phyloP scores from a whole-genome alignment of 768 basidiomycete genomes.

The Tulasnella sp. region DNA sequence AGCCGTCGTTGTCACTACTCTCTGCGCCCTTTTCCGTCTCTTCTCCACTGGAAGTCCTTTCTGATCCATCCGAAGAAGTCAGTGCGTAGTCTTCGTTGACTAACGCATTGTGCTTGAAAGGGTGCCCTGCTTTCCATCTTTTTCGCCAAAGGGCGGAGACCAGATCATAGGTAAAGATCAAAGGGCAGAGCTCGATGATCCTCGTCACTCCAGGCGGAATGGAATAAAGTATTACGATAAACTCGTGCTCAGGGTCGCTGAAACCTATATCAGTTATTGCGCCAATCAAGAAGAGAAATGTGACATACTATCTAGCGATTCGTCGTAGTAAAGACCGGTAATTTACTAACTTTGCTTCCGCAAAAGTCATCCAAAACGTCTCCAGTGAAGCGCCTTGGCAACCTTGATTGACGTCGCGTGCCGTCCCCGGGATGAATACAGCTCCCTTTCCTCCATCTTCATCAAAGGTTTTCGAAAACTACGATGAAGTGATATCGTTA shows the following conservation, averaged over 20 bases:
- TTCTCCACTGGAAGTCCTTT: too few relatives aligned
- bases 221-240: constrained; percentile 5
- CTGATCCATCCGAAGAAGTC: too few relatives aligned
- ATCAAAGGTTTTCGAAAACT: constrained; percentile 11
- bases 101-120: background rate
- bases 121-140: constrained; percentile 12
- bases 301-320: constrained; percentile 5
- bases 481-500: background rate
- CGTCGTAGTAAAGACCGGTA: constrained; percentile 1
- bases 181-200: constrained; percentile 11
- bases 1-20: too few relatives aligned
- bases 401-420: constrained; percentile 12
- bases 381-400: constrained; percentile 8
- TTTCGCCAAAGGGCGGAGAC: constrained; percentile 2
- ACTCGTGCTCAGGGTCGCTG: constrained; percentile 10
- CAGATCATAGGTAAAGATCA: background rate
- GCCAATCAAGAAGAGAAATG: background rate
- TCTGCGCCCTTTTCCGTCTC: too few relatives aligned
- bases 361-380: constrained; percentile 15
- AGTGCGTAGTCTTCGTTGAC: constrained; percentile 7
- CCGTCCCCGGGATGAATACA: constrained; percentile 2
- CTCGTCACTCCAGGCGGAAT: background rate
- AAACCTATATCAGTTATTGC: background rate
- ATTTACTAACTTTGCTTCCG: constrained; percentile 1
- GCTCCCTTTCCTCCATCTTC: constrained; percentile 10